phyloP scores from a whole-genome alignment of 805 yeast genomes.

The Starmerella geochares region DNA sequence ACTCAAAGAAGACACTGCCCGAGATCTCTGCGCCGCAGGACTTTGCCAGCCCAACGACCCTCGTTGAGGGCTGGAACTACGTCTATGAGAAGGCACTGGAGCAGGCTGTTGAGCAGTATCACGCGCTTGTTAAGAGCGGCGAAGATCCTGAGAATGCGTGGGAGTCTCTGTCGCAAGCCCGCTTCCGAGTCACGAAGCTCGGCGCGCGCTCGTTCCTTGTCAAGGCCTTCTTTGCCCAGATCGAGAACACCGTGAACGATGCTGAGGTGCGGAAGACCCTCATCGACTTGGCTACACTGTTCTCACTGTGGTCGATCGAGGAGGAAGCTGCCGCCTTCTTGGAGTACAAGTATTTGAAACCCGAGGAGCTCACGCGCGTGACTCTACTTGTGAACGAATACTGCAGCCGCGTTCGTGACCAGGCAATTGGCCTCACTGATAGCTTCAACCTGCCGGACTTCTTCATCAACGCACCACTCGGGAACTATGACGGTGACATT shows the following conservation, averaged over 20 bases:
- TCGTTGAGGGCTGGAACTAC: constrained; percentile 34
- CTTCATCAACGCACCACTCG: constrained; percentile 69
- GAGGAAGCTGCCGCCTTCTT: constrained; percentile 60
- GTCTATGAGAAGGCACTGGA: constrained; percentile 31
- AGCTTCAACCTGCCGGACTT: constrained; percentile 70
- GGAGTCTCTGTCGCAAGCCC: constrained; percentile 35
- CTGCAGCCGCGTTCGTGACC: constrained; percentile 46
- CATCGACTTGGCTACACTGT: constrained; percentile 28
- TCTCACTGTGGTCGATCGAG: constrained; percentile 57
- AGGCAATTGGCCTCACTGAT: constrained; percentile 68
- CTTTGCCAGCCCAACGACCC: constrained; percentile 26
- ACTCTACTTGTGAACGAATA: constrained; percentile 39
- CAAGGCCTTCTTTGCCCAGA: constrained; percentile 26
- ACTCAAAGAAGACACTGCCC: constrained; percentile 26
- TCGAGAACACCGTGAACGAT: constrained; percentile 10
- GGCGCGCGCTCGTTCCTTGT: constrained; percentile 35
- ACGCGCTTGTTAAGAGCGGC: constrained; percentile 25
- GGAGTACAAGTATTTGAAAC: constrained; percentile 46
- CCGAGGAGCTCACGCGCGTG: constrained; percentile 37
- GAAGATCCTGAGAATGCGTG: constrained; percentile 30
- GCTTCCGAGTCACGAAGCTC: constrained; percentile 35
- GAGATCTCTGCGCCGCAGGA: constrained; percentile 24
- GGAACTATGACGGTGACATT: constrained; percentile 68
- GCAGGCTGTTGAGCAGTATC: constrained; percentile 30
- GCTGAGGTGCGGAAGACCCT: constrained; percentile 21